These are phyloP conservation scores for Blastomyces percursus DNA, from an alignment of 2,329 filamentous ascomycete genomes.

Conservation along the genomic window DNA sequence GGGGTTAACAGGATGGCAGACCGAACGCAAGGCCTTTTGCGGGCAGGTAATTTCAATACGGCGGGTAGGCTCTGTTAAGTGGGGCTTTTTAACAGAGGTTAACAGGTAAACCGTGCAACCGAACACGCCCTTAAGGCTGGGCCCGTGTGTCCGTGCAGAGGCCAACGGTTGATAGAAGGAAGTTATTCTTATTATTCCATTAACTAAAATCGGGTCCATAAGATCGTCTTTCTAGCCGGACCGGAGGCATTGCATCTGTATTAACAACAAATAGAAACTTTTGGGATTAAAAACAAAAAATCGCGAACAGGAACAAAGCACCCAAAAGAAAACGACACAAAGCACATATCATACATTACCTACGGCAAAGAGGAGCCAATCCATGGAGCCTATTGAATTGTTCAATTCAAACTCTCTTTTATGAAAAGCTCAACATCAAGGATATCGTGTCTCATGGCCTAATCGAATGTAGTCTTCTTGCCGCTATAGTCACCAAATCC, in stretches of 20 bases:
- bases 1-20: too few relatives aligned
- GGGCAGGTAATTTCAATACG: too few relatives aligned
- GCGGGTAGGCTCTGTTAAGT: too few relatives aligned
- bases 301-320: background rate
- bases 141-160: too few relatives aligned
- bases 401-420: background rate
- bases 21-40: too few relatives aligned
- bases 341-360: conserved; percentile 6
- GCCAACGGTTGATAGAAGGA: background rate
- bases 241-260: background rate
- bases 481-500: conserved; percentile 60
- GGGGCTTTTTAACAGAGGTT: too few relatives aligned
- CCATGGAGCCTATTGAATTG: background rate
- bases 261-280: background rate
- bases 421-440: background rate
- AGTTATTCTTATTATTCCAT: background rate
- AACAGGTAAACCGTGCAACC: too few relatives aligned
- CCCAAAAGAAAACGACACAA: background rate
- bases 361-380: background rate
- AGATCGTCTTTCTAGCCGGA: background rate
- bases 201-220: background rate
- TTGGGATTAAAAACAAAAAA: background rate
- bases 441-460: conserved; percentile 2
- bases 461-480: conserved; percentile 64
- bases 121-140: background rate